phyloP scores from a whole-genome alignment of 179 eudicot species.

The Silene coronaria region DNA sequence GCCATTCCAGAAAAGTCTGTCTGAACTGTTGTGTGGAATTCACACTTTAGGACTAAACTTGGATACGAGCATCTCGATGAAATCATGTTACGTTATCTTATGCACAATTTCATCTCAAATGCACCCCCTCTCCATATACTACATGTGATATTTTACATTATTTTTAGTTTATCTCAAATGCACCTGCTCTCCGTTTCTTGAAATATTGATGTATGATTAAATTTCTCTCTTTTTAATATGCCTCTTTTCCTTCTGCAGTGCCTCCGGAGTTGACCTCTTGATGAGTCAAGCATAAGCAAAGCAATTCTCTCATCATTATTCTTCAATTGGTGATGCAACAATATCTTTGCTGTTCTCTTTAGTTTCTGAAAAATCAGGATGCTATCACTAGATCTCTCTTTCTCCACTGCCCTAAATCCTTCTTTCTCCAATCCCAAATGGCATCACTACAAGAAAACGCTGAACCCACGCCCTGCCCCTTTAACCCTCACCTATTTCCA shows the following conservation, averaged over 20 bases:
- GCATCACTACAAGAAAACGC: conserved; percentile 34
- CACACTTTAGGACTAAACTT: too few relatives aligned
- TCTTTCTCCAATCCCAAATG: conserved; percentile 30
- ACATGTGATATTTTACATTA: too few relatives aligned
- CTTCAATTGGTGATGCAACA: not conserved
- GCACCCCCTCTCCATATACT: too few relatives aligned
- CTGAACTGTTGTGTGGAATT: too few relatives aligned
- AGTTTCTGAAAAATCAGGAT: conserved; percentile 10
- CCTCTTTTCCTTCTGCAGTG: not conserved
- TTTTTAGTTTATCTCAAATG: too few relatives aligned
- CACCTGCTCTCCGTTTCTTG: not conserved
- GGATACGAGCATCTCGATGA: too few relatives aligned
- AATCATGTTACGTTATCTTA: too few relatives aligned
- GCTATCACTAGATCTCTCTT: conserved; percentile 38
- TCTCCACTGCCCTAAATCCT: conserved; percentile 51
- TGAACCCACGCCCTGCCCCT: conserved; percentile 25
- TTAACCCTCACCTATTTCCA: conserved; percentile 20
- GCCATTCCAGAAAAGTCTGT: too few relatives aligned
- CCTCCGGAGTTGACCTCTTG: not conserved
- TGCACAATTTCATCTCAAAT: too few relatives aligned
- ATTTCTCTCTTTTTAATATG: conserved; percentile 2
- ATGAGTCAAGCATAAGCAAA: conserved; percentile 2
- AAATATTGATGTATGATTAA: not conserved
- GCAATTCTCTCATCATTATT: not conserved
- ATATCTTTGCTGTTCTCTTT: conserved; percentile 3